These are phyloP conservation scores for Phytophthora quininea DNA, from an alignment of 352 stramenopile genomes.

Conservation along the genomic window DNA sequence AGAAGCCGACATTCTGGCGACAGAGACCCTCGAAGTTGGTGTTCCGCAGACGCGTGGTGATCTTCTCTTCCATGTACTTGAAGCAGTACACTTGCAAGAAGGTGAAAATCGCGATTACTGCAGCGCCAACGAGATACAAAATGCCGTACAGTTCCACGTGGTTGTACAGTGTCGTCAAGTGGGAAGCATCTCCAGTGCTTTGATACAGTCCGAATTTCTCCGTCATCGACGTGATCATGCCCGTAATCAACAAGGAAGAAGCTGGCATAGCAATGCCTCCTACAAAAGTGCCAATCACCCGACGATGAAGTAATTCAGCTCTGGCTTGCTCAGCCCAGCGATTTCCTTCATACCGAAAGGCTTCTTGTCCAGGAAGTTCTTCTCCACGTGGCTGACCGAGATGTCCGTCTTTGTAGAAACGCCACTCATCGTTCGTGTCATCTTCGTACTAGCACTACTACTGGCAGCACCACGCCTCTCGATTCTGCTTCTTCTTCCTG, in stretches of 20 bases:
- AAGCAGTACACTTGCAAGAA: slow-evolving; percentile 53
- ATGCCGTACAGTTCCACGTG: slow-evolving; percentile 25
- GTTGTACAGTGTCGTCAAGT: slow-evolving; percentile 40
- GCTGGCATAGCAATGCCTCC: slow-evolving; percentile 9
- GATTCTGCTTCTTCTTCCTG: too few species aligned
- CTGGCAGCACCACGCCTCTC: too few species aligned
- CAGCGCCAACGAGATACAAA: slow-evolving; percentile 36
- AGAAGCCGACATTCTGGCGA: slow-evolving; percentile 65
- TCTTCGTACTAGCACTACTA: too few species aligned
- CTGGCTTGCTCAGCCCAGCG: slow-evolving; percentile 1
- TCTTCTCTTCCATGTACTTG: slow-evolving; percentile 51
- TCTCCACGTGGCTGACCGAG: slow-evolving; percentile 15
- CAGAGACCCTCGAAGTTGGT: slow-evolving; percentile 48
- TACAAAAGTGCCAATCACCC: background rate
- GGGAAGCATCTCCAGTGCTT: slow-evolving; percentile 12
- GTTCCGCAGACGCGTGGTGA: slow-evolving; percentile 46
- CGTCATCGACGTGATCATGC: slow-evolving; percentile 55
- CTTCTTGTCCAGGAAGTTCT: slow-evolving; percentile 17
- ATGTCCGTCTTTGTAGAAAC: slow-evolving; percentile 17
- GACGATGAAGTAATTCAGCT: slow-evolving; percentile 19
- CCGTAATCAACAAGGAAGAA: slow-evolving; percentile 45
- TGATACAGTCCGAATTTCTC: slow-evolving; percentile 48
- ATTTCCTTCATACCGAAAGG: slow-evolving; percentile 6
- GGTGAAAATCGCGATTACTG: slow-evolving; percentile 34
- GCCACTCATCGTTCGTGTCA: slow-evolving; percentile 9